Evolutionary conservation across 1,284 basidiomycete genomes (phyloP), one percentile per base, ranked within the genome.

Genomic region (Pisolithus thermaeus): DNA sequence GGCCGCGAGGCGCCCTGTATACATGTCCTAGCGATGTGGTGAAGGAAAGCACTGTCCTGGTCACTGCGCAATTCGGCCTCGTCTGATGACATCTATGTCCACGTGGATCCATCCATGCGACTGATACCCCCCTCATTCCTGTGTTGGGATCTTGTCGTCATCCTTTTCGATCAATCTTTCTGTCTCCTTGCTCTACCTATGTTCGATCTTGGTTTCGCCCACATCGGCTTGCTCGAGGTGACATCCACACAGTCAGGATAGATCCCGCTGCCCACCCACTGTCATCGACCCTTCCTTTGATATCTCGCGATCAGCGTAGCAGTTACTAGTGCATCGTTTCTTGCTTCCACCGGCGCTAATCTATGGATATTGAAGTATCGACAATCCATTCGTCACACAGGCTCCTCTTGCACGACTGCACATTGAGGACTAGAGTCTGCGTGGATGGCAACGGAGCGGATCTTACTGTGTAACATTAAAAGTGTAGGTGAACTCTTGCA

Each of bases 381-480:
- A 20, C 18, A 20, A 20, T 20, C 18, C 18, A 20, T 20, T 65
- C 47, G 55, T 65, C 39, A 54, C 49, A 12, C 52, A 61, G 16
- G 67, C 62, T 0, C 67, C 60, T 16, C 43, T 40, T 8, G 66
- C 64, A 1, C 69, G 64, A 65, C 55, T 59, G 5, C 27, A 46
- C 1, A 50, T 65, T 11, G 62, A 58, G 20, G 65, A 66, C 18
- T 49, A 69, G 3, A 57, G 61, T 38, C 56, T 66, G 45, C 60
- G 61, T 28, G 27, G 27, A 28, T 28, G 7, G 7, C 27, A 28
- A 28, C 8, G 27, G 27, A 28, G 8, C 6, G 8, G 6, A 4
- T 28, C 52, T 20, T 20, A 20, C 18, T 20, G 18, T 1, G 54
- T 59, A 27, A 66, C 64, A 7, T 54, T 68, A 50, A 53, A 3